phyloP scores from a whole-genome alignment of 352 stramenopile genomes.

The Phytophthora niederhauseri region DNA sequence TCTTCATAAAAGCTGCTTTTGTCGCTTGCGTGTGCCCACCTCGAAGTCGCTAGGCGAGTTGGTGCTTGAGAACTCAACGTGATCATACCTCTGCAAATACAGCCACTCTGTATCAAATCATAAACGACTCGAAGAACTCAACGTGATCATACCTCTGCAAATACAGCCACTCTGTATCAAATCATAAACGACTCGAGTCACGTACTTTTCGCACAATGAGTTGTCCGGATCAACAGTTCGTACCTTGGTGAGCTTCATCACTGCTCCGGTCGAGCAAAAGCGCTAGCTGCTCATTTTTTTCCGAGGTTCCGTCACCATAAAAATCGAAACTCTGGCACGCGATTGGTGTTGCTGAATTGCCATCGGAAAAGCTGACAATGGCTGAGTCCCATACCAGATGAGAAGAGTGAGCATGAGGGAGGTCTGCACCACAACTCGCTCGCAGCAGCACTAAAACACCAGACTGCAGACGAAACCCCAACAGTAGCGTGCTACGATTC shows the following conservation, averaged over 20 bases:
- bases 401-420: constrained; percentile 1
- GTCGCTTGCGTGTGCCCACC: constrained; percentile 13
- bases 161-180: constrained; percentile 16
- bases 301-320: constrained; percentile 39
- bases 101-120: neutral
- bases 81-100: constrained; percentile 48
- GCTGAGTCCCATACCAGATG: constrained; percentile 27
- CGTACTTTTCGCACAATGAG: neutral
- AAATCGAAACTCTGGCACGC: constrained; percentile 39
- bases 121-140: too few relatives aligned
- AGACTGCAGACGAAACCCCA: constrained; percentile 41
- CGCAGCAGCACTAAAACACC: constrained; percentile 37
- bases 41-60: constrained; percentile 17
- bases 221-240: constrained; percentile 4
- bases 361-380: constrained; percentile 30
- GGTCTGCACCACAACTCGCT: constrained; percentile 13
- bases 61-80: constrained; percentile 32
- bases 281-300: constrained; percentile 42
- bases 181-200: neutral
- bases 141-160: constrained; percentile 37
- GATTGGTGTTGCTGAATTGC: neutral
- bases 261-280: constrained; percentile 25
- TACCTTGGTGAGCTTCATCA: constrained; percentile 36
- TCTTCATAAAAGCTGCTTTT: neutral
- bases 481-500: constrained; percentile 23